Conservation (phyloP, 768 basidiomycete species). For the Termitomyces sp. region DNA sequence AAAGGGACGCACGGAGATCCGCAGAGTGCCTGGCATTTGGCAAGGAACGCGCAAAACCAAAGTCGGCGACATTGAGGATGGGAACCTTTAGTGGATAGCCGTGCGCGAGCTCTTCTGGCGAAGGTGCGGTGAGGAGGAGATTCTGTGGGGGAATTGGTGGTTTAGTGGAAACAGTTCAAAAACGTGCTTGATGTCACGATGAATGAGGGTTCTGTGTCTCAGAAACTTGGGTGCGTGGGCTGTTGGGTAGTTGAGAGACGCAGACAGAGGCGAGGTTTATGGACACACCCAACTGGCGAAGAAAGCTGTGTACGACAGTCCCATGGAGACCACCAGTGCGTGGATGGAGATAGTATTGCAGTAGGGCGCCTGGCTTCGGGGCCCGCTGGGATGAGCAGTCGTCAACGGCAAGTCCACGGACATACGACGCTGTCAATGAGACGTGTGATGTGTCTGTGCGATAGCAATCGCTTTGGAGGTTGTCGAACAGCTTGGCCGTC, state of each 20-base stretch:
- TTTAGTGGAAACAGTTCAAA: too few relatives aligned
- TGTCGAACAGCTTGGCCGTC: slow-evolving; percentile 90
- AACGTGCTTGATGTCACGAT: slow-evolving; percentile 88
- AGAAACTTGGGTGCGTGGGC: slow-evolving; percentile 93
- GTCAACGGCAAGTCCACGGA: slow-evolving; percentile 1
- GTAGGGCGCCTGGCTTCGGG: slow-evolving; percentile 58
- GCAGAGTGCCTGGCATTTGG: slow-evolving; percentile 91
- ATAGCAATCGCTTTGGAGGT: slow-evolving; percentile 90
- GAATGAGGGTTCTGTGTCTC: slow-evolving; percentile 83
- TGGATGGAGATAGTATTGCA: slow-evolving; percentile 89
- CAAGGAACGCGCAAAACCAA: slow-evolving; percentile 92
- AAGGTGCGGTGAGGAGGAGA: slow-evolving; percentile 80
- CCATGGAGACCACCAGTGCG: slow-evolving; percentile 86
- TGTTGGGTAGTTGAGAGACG: slow-evolving; percentile 28
- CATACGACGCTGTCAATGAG: slow-evolving; percentile 88
- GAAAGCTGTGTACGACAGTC: slow-evolving; percentile 85
- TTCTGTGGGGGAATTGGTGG: slow-evolving; percentile 54
- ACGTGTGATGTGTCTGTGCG: slow-evolving; percentile 89
- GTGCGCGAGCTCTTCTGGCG: slow-evolving; percentile 70
- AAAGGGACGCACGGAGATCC: slow-evolving; percentile 78
- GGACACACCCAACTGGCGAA: slow-evolving; percentile 52
- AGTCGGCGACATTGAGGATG: slow-evolving; percentile 95
- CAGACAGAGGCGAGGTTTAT: slow-evolving; percentile 51
- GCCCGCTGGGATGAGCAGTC: slow-evolving; percentile 37
- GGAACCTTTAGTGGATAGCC: slow-evolving; percentile 93